Base-by-base conservation (phyloP, 2,329 filamentous ascomycete species). In the Xylariaceae sp. region DNA sequence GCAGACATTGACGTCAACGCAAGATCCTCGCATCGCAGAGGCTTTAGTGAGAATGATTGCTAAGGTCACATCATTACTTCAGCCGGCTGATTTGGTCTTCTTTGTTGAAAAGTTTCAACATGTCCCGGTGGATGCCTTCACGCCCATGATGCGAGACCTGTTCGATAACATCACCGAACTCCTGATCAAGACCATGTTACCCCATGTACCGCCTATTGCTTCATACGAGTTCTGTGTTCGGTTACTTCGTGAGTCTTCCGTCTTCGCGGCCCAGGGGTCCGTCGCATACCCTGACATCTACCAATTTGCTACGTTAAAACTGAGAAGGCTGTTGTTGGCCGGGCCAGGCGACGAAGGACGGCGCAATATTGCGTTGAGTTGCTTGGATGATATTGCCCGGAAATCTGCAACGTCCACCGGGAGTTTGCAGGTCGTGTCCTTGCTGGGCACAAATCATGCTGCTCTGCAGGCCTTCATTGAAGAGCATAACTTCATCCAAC, bases 21-120 rank as follows among this genome's bases (percentile, higher is more conserved):
- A 92, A 68, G 92, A 97, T 71, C 88, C 89, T 3, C 84, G 92
- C 58, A 87, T 93, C n/a, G 86, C 90, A 6, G 87, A 92, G 53
- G 92, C 92, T 34, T 83, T 95, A 23, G 78, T 92, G 52, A 79
- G 80, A 15, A 89, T 96, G 83, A 72, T 82, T 35, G 71, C 68
- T 2, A 75, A 72, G 15, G 80, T 83, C 47, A 68, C 77, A 0
- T 74, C 78, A 44, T 72, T 87, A 7, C 79, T 82, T 56, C 74
- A 79, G 6, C 74, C 77, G 35, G 67, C 76, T 0, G 71, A 77
- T 4, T 73, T 91, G 45, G 71, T 88, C 5, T 87, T 91, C 68
- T 73, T 93, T 35, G 90, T 87, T 67, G 77, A 82, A 54, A 95
- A 94, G 71, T 79, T 94, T 30, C 77, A 86, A 57, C 76, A 79